Evolutionary conservation across 108 stramenopile genomes (phyloP).

Genomic region (Cafeteria roenbergensis): DNA sequence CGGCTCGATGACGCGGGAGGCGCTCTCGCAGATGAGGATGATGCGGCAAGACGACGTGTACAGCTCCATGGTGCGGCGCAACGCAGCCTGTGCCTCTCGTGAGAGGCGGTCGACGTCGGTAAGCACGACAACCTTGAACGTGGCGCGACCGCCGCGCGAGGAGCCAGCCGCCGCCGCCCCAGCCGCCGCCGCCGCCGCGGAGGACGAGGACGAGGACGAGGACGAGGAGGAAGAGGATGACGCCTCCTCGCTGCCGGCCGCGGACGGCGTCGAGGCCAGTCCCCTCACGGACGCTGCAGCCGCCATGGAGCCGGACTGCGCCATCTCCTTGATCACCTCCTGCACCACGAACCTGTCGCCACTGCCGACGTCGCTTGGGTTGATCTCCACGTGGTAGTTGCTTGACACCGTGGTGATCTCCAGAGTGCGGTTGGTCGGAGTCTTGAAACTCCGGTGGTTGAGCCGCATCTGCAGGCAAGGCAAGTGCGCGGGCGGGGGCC

Average conservation of each 20-base stretch:
- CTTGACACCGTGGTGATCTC: constrained; percentile 82
- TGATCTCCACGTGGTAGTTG: constrained; percentile 88
- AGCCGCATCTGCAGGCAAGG: constrained; percentile 10
- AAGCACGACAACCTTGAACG: constrained; percentile 77
- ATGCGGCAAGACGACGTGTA: constrained; percentile 77
- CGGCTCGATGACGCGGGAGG: constrained; percentile 79
- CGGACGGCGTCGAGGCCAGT: constrained; percentile 46
- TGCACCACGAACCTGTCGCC: constrained; percentile 91
- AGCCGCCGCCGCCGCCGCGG: not conserved
- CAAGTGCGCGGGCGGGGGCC: not conserved
- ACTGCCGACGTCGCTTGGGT: constrained; percentile 81
- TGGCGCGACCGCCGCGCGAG: constrained; percentile 6
- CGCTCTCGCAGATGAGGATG: constrained; percentile 75
- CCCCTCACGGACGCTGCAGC: constrained; percentile 11
- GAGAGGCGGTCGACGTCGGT: constrained; percentile 79
- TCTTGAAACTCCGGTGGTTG: constrained; percentile 38
- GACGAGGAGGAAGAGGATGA: not conserved
- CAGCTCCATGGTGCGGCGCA: constrained; percentile 96
- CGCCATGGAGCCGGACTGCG: constrained; percentile 24
- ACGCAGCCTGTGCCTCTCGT: constrained; percentile 71
- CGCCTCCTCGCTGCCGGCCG: constrained; percentile 9
- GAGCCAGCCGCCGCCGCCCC: too few relatives aligned
- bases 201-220: constrained; percentile 1
- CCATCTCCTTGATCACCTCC: constrained; percentile 97
- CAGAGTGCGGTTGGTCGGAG: constrained; percentile 66